Base-by-base conservation (phyloP, 805 yeast species). In the Myxozyma sirexii region DNA sequence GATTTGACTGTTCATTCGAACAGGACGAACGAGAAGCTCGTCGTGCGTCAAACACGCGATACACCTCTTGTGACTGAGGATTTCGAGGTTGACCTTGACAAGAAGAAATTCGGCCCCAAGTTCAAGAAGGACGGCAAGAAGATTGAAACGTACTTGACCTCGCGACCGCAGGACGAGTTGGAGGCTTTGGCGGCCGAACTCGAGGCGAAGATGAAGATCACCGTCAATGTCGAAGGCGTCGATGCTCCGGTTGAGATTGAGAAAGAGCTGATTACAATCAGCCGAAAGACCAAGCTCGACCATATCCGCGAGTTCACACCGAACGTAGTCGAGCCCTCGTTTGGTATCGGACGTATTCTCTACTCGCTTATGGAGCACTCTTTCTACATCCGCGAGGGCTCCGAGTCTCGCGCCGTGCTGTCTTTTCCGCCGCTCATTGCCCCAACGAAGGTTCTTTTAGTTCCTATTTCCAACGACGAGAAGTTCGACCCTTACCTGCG, bases 261-360 rank as follows among this genome's bases (percentile, higher is more conserved):
- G 69, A 75, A 78, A 57, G 83, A 84, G 33, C 84, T 90, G 69
- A 80, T 94, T 66, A 80, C 80, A 66, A 90, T 94, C 72, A 89
- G 82, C 69, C 84, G 88, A 79, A 86, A 83, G 73, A 84, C 87
- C 56, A 86, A 84, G 72, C 86, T 87, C 52, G 96, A 90, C 77
- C 97, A 92, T 75, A 81, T 94, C 59, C 89, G 98, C 73, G 99
- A 96, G 79, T 94, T 78, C 78, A 89, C 90, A 67, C 99, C 99
- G 64, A 91, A 89, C 74, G 99, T 94, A 63, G 94, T 94, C 71
- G 99, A 94, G 79, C 99, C 99, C 64, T 94, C 99, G 5, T 94
- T 94, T 72, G 99, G 99, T 83, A 87, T 94, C 73, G 99, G 99
- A 62, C 92, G 99, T 80, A 90, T 96, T 75, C 80, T 94, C 67